Evolutionary conservation across 352 stramenopile species (phyloP), one percentile per base, ranked within the genome.

Genomic region (Pythium biforme): DNA sequence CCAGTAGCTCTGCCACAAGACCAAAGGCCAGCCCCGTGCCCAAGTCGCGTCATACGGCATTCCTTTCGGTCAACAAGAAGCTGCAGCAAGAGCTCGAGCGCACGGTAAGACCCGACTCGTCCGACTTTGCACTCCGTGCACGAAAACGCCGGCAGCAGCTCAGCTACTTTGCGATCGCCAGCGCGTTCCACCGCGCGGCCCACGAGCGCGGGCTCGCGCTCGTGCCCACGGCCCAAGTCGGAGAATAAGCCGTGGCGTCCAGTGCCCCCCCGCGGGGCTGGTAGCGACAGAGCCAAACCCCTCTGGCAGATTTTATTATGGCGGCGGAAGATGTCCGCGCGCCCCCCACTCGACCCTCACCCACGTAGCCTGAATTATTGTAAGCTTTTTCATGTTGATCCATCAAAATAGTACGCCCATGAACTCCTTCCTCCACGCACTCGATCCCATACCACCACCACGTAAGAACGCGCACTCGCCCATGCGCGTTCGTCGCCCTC

Each of bases 141-240:
- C 69, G 77, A 51, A 83, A 81, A 76, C 69, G 81, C 40, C 74
- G 81, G 50, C 76, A 88, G 59, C 81, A 94, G 39, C 68, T 94
- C 53, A 90, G 75, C 64, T 92, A 86, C 61, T 90, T 91, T 59
- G 83, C 85, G 34, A 94, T 94, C 56, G 70, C 88, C 31, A 77
- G 81, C 12, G 85, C 85, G 4, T 94, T 94, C 66, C 85, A 94
- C 40, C 85, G 83, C 41, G 85, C 85, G 5, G 78, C 81, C 7
- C 79, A 81, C 54, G 83, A 94, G 64, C 81, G 85, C 55, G 83
- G 92, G 65, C 81, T 83, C 59, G 74, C 75, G 6, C 59, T 71
- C 20, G 46, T 59, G 52, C 52, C 64, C 1, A 58, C 56, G 8
- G 48, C 53, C 22, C 19, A 26, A 7, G 53, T 59, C 14, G 46